These are phyloP conservation scores for Hemisphaericaspora xylofermentans DNA, from an alignment of 1,139 yeast genomes.

Conservation along the genomic window DNA sequence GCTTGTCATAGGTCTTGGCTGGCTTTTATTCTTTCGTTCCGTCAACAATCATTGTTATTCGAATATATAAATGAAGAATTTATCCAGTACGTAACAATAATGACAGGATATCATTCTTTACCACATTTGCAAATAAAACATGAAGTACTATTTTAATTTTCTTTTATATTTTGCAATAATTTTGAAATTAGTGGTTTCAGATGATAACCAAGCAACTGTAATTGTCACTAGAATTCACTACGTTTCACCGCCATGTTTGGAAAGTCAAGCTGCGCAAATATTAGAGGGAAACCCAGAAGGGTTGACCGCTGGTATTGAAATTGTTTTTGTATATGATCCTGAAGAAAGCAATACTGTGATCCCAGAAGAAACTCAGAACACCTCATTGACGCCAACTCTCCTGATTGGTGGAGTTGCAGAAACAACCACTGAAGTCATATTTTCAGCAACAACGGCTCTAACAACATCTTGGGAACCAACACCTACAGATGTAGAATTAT, in stretches of 20 bases:
- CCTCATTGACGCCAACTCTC: background rate
- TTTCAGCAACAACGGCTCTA: conserved; percentile 25
- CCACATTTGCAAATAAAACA: background rate
- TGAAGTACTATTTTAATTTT: background rate
- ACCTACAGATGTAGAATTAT: conserved; percentile 15
- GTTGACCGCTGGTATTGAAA: conserved; percentile 29
- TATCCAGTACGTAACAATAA: too few relatives aligned
- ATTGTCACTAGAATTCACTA: conserved; percentile 34
- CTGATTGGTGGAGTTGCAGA: conserved; percentile 17
- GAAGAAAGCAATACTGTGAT: background rate
- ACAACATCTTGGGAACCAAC: conserved; percentile 19
- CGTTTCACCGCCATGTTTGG: conserved; percentile 31
- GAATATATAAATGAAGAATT: too few relatives aligned
- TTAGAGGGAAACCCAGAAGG: conserved; percentile 24
- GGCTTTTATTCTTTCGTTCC: too few relatives aligned
- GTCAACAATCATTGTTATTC: too few relatives aligned
- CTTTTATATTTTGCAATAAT: background rate
- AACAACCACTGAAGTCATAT: conserved; percentile 27
- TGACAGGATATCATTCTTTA: too few relatives aligned
- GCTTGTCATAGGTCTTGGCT: too few relatives aligned
- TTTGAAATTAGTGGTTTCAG: background rate
- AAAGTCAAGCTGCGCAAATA: conserved; percentile 21
- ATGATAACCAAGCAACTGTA: conserved; percentile 17
- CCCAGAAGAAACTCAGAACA: too few relatives aligned
- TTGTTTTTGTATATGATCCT: conserved; percentile 32